Percentiles rank a stretch among this genome's conserved stretches.
phyloP scores from a whole-genome alignment of 495 filamentous ascomycete species.

The Aspergillus wentii region DNA sequence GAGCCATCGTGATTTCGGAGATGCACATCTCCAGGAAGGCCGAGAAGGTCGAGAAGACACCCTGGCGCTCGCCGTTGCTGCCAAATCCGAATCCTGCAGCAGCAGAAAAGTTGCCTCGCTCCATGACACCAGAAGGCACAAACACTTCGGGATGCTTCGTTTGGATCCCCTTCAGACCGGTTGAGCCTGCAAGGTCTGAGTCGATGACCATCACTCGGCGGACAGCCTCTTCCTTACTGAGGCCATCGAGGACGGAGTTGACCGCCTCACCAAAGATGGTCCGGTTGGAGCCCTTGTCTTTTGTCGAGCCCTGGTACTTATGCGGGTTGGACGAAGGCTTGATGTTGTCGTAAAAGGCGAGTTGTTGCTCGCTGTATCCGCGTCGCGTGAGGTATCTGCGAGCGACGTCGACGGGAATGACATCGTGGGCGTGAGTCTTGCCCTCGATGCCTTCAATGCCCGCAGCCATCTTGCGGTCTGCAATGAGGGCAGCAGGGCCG shows the following conservation, averaged over 20 bases:
- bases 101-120: slow-evolving; percentile 37
- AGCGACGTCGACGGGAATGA: slow-evolving; percentile 32
- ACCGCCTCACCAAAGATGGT: slow-evolving; percentile 36
- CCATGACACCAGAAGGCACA: slow-evolving; percentile 34
- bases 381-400: slow-evolving; percentile 36
- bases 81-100: slow-evolving; percentile 38
- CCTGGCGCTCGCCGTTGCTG: slow-evolving; percentile 32
- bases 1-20: slow-evolving; percentile 39
- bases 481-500: slow-evolving; percentile 31
- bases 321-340: slow-evolving; percentile 32
- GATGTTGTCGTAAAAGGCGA: slow-evolving; percentile 37
- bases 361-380: slow-evolving; percentile 28
- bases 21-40: slow-evolving; percentile 38
- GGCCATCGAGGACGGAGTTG: slow-evolving; percentile 28
- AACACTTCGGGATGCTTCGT: slow-evolving; percentile 31
- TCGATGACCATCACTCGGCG: slow-evolving; percentile 41
- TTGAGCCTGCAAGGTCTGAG: slow-evolving; percentile 36
- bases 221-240: slow-evolving; percentile 33
- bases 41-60: slow-evolving; percentile 38
- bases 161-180: slow-evolving; percentile 33
- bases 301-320: slow-evolving; percentile 26
- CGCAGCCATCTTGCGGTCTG: slow-evolving; percentile 31
- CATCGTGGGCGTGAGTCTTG: slow-evolving; percentile 30
- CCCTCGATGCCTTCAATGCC: slow-evolving; percentile 33
- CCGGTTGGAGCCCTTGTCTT: slow-evolving; percentile 32